Evolutionary conservation across 1,139 yeast genomes (phyloP), one percentile per base, ranked within the genome.

Genomic region (Diutina neorugosa): DNA sequence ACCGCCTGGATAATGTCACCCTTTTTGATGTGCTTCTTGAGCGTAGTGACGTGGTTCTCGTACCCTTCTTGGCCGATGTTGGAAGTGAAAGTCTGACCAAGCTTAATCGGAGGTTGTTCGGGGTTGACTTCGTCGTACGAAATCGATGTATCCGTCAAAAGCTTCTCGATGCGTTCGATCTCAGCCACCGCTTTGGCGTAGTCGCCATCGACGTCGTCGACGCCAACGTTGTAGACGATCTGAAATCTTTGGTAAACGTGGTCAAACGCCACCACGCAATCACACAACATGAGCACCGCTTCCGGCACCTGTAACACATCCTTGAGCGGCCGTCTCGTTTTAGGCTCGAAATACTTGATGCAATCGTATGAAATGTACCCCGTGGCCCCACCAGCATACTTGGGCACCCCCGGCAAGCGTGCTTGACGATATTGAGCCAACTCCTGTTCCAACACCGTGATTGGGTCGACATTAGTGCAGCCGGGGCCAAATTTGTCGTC

Each of bases 1-100:
- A 93, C 98, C 1, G 96, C 97, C 69, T 93, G 98, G 69, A 93
- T 87, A 55, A 93, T 88, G 64, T 93, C 98, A 54, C 98, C 98
- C 61, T 81, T 80, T 61, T 84, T 70, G 61, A 93, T 93, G 63
- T 93, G 97, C 51, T 81, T 69, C 64, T 89, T 90, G 62, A 93
- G 77, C 12, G 70, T 76, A 27, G 75, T 68, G 47, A 93, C 98
- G 66, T 88, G 96, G 51, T 62, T 63, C 68, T 93, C 96, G 65
- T 93, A 93, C 50, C 98, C 98, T 55, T 82, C 86, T 70, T 89
- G 88, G 44, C 98, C 98, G 60, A 93, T 83, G 65, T 93, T 93
- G 14, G 97, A 89, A 7, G 82, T 78, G 67, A 88, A 91, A 1
- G 77, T 71, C 63, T 86, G 90, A 58, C 77, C 70, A 51, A 74